Evolutionary conservation across 1,139 yeast genomes (phyloP), one percentile per base, ranked within the genome.

Genomic region (Geotrichum cucujoidarum): DNA sequence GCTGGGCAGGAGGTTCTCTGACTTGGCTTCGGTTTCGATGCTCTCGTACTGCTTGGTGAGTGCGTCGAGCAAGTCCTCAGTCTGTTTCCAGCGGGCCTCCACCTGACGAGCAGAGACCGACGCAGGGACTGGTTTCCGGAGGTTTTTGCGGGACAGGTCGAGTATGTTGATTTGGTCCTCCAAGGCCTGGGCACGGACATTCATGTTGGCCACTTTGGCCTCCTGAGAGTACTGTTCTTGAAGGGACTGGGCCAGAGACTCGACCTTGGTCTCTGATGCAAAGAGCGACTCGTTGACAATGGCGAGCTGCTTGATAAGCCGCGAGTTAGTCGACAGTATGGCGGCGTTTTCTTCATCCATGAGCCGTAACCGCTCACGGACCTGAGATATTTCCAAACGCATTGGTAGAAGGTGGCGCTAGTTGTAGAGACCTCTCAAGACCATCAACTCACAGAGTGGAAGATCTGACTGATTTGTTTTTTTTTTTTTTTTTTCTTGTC

Each of bases 51-150:
- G 62, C 16, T 22, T 18, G 4, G 55, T 47, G 27, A 59, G 52
- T 21, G 51, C 50, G 34, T 58, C 59, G 7, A 58, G 48, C 17
- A 53, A 41, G 16, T 52, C 39, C 30, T 59, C 59, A 3, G 61
- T 52, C 30, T 49, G 51, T 21, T 54, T 47, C 58, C 59, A 55
- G 27, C 52, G 45, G 7, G 30, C 24, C 45, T 43, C 45, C 51
- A 58, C 7, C 54, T 56, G 11, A 44, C 47, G 5, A 45, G 43
- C 25, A 49, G 54, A 21, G 52, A 57, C 29, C 48, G 43, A 13
- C 20, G 47, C 27, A 8, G 43, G 30, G 17, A 50, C 43, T 7
- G 58, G 53, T 31, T 56, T 56, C 8, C 47, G 51, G 17, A 58
- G 49, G 5, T 48, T 40, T 34, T 55, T 56, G 16, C 57, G 53